Base-by-base conservation (phyloP, 176 grass and related monocot species). In the Ensete ventricosum region DNA sequence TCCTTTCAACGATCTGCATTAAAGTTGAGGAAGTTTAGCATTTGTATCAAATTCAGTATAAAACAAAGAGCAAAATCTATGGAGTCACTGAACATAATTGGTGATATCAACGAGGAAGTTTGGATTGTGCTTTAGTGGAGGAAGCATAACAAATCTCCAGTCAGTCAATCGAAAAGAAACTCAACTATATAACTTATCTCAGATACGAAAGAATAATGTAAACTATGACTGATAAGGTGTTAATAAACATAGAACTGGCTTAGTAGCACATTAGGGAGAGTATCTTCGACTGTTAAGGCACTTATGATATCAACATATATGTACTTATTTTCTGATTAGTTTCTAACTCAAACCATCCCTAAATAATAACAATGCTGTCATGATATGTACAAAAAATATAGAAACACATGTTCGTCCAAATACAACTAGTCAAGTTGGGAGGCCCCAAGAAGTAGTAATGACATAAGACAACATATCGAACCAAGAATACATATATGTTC, bases 1-100 rank as follows among this genome's bases (percentile, higher is more conserved):
- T 93, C 79, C 79, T 98, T 81, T 93, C 88, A 0, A 89, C 76
- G 87, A 98, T 91, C 94, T 98, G 80, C 69, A 85, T 64, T 67
- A 74, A 89, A 64, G 34, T 85, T 72, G 22, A 52, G 21, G 63
- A 49, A 14, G 82, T 84, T 16, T 25, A 86, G 83, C 66, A 86
- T 73, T 53, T 25, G 72, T 69, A 63, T 72, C 79, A 81, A 14
- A 75, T 27, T 50, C 70, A 48, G 43, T 17, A 69, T 79, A 14
- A 50, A 70, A 69, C 23, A 17, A 52, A 64, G 20, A 66, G 22
- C 14, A 77, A 17, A 27, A 26, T 64, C 13, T 77, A 65, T 62
- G 34, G 19, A 21, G 0, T 21, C 24, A 24, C 57, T 53, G 24
- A 59, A 59, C 53, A 48, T 58, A 58, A 75, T 43, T 27, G 13